Evolutionary conservation across 345 rosid species (phyloP).

Genomic region (Ceriops zippeliana): DNA sequence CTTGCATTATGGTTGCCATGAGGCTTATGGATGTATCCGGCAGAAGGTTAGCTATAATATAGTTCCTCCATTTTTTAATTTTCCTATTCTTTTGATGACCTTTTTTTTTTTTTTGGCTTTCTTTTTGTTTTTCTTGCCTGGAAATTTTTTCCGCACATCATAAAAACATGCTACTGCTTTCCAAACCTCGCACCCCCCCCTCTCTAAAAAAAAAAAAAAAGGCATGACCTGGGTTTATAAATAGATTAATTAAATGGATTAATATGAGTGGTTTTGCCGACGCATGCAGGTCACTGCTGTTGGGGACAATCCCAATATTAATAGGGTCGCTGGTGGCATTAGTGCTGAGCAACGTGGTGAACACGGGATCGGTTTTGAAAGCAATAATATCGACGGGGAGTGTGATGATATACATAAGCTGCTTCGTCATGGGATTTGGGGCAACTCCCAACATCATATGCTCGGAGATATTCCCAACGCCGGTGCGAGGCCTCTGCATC

Average conservation of each 20-base stretch:
- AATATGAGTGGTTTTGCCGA: not conserved
- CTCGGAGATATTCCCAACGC: slow-evolving; percentile 42
- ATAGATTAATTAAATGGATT: not conserved
- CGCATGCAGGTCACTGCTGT: slow-evolving; percentile 34
- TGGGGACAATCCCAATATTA: slow-evolving; percentile 39
- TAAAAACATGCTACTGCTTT: no score
- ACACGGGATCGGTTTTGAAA: slow-evolving; percentile 8
- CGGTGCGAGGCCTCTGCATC: slow-evolving; percentile 38
- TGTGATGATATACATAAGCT: slow-evolving; percentile 27
- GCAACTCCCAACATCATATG: slow-evolving; percentile 39
- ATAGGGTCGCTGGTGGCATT: slow-evolving; percentile 24
- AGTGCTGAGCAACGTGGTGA: slow-evolving; percentile 20
- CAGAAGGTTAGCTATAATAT: slow-evolving; percentile 28
- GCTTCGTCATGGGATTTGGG: slow-evolving; percentile 40
- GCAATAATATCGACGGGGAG: slow-evolving; percentile 29
- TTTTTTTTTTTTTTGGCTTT: no score
- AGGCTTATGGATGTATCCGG: slow-evolving; percentile 43
- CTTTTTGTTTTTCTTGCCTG: not conserved
- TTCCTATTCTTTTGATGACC: no score
- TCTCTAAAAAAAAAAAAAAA: no score
- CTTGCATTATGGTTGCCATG: slow-evolving; percentile 38
- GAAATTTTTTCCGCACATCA: no score
- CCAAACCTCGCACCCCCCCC: no score
- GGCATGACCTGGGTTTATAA: not conserved
- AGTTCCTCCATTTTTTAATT: not conserved